Evolutionary conservation across 176 grass and related monocot species (phyloP), one percentile per base, ranked within the genome.

Genomic region (Luzula sylvatica): DNA sequence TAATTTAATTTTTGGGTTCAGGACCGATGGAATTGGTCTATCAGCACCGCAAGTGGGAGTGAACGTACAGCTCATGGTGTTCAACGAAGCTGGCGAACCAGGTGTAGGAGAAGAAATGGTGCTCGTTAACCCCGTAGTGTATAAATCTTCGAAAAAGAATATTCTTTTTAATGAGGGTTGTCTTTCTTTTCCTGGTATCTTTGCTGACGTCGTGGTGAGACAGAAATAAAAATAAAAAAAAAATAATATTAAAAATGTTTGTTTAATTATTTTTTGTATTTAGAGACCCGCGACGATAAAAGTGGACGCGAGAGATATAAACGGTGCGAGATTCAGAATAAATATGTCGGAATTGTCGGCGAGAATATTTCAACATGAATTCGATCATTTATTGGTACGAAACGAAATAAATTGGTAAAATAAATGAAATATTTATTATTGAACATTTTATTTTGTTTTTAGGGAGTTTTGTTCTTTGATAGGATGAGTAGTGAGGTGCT

Each of bases 51-150:
- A 98, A 86, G 85, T 98, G 13, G 85, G 92, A 53, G 53, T 98
- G 26, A 98, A 98, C 44, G 81, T 98, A 55, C 85, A 98, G 54
- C 81, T 98, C 28, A 98, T 98, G 92, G 92, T 98, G 26, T 98
- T 90, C 42, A 98, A 98, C 52, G 65, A 74, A 50, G 75, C 85
- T 62, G 92, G 92, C 11, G 78, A 82, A 42, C 80, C 64, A 40
- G 85, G 81, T 15, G 81, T 82, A 82, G 92, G 85, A 59, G 75
- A 98, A 56, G 85, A 98, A 50, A 82, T 86, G 78, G 68, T 98
- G 46, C 92, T 98, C 43, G 77, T 98, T 20, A 98, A 98, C 51
- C 92, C 85, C 12, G 72, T 77, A 39, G 57, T 90, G 11, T 90
- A 79, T 71, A 98, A 98, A 71, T 57, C 76, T 46, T 79, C 85